Evolutionary conservation across 1,139 yeast species (phyloP).

Genomic region (Suzukiozyma palmioleophila): DNA sequence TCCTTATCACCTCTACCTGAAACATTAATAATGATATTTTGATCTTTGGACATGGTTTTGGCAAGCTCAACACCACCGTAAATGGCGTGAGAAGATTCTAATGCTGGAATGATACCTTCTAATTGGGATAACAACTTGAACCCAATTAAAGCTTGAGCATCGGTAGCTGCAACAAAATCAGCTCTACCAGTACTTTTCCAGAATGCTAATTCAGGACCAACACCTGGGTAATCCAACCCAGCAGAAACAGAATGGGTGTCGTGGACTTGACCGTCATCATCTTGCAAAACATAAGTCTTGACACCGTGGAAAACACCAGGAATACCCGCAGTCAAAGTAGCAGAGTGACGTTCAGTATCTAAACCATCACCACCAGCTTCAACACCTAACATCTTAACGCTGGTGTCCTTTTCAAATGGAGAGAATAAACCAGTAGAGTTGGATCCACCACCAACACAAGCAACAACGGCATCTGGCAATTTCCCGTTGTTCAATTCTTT

Average conservation of each 20-base stretch:
- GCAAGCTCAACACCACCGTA: slow-evolving; percentile 89
- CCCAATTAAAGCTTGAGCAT: slow-evolving; percentile 88
- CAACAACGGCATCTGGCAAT: slow-evolving; percentile 89
- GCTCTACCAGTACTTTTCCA: slow-evolving; percentile 97
- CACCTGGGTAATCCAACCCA: slow-evolving; percentile 98
- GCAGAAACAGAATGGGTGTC: slow-evolving; percentile 98
- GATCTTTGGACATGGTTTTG: slow-evolving; percentile 72
- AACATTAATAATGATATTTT: slow-evolving; percentile 79
- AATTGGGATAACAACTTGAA: slow-evolving; percentile 83
- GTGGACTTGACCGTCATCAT: slow-evolving; percentile 89
- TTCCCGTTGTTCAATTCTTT: slow-evolving; percentile 70
- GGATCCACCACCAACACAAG: slow-evolving; percentile 99
- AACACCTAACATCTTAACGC: slow-evolving; percentile 83
- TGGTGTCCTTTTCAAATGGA: slow-evolving; percentile 78
- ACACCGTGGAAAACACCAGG: slow-evolving; percentile 99
- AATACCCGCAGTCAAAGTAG: slow-evolving; percentile 85
- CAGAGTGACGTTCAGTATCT: slow-evolving; percentile 82
- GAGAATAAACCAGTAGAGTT: slow-evolving; percentile 95
- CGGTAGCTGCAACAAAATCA: slow-evolving; percentile 79
- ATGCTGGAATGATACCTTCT: slow-evolving; percentile 98
- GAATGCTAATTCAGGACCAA: slow-evolving; percentile 94
- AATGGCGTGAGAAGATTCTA: slow-evolving; percentile 95
- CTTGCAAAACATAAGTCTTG: slow-evolving; percentile 87
- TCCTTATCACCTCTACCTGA: slow-evolving; percentile 99
- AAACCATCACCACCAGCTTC: slow-evolving; percentile 99